Evolutionary conservation across 2,329 filamentous ascomycete genomes (phyloP), one percentile per base, ranked within the genome.

Genomic region (Penicillium sp.): DNA sequence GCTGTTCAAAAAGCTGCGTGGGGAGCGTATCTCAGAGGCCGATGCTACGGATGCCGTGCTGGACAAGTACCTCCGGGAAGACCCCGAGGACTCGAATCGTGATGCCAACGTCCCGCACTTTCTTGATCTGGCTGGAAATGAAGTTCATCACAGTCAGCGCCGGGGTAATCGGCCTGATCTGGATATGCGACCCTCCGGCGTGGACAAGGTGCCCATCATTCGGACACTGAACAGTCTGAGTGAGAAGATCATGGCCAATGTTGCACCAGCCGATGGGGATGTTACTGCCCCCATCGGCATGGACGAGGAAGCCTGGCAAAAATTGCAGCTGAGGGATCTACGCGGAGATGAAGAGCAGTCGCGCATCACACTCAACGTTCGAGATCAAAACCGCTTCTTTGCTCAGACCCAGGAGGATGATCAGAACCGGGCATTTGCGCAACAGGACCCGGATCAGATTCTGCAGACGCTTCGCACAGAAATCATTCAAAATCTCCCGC

Each of bases 81-180:
- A 88, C 51, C 67, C 75, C 32, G 66, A 69, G 17, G 72, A 70
- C 10, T 60, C 69, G 1, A 64, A 63, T 26, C 67, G 69, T 4
- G 58, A 82, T 3, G 72, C 82, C 21, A 78, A 84, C 40, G 81
- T 98, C 14, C 90, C 93, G 1, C 83, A 90, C 55, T 90, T 94
- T 50, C 90, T 98, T 53, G 86, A 98, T 62, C 68, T 98, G 17
- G 87, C 91, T 60, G 93, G 85, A 19, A 98, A 98, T 59, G 93
- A 97, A 67, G 87, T 93, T 63, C 91, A 98, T 57, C 83, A 94
- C 64, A 94, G 89, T 53, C 87, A 90, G 37, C 80, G 84, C 57
- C 83, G 78, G 56, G 93, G 93, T 34, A 97, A 98, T 63, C 77
- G 84, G 36, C 88, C 91, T 39, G 89, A 97, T 60, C 71, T 86